Evolutionary conservation across 2,329 filamentous ascomycete genomes (phyloP).

Genomic region (Leptographium flavum): DNA sequence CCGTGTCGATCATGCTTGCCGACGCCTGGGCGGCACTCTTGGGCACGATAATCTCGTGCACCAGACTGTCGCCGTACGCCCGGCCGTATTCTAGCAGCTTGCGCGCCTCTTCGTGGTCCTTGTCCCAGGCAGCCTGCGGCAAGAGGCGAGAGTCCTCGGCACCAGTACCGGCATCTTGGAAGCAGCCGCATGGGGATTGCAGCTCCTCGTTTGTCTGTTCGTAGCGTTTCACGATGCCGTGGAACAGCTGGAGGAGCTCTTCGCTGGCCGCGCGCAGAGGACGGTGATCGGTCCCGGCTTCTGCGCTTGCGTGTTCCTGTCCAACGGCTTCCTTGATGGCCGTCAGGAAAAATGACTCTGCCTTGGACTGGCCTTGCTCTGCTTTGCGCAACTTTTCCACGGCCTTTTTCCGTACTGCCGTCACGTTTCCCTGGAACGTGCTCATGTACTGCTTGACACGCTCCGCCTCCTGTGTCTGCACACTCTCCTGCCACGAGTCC

Average conservation of each 20-base stretch:
- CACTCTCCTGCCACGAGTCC: constrained; percentile 5
- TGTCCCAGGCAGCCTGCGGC: constrained; percentile 6
- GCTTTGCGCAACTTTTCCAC: constrained; percentile 1
- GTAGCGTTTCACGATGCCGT: constrained; percentile 4
- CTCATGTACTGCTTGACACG: constrained; percentile 9
- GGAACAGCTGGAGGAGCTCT: constrained; percentile 7
- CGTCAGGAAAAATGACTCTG: background rate
- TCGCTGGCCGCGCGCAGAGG: constrained; percentile 5
- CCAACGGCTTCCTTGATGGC: background rate
- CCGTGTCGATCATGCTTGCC: background rate
- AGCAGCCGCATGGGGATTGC: background rate
- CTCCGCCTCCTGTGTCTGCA: constrained; percentile 8
- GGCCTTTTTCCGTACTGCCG: constrained; percentile 1
- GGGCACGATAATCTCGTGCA: constrained; percentile 10
- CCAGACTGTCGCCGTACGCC: constrained; percentile 10
- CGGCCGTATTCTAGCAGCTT: constrained; percentile 11
- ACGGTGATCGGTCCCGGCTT: background rate
- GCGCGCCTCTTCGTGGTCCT: constrained; percentile 9
- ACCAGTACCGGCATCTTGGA: background rate
- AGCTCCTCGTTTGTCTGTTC: constrained; percentile 6
- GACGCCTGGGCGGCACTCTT: no score
- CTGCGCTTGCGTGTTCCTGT: background rate
- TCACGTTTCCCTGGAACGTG: constrained; percentile 5
- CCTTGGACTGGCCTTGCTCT: constrained; percentile 1
- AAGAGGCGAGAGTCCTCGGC: background rate